These are phyloP conservation scores for Metroxylon sagu DNA, from an alignment of 176 grass and related monocot genomes.

Conservation along the genomic window DNA sequence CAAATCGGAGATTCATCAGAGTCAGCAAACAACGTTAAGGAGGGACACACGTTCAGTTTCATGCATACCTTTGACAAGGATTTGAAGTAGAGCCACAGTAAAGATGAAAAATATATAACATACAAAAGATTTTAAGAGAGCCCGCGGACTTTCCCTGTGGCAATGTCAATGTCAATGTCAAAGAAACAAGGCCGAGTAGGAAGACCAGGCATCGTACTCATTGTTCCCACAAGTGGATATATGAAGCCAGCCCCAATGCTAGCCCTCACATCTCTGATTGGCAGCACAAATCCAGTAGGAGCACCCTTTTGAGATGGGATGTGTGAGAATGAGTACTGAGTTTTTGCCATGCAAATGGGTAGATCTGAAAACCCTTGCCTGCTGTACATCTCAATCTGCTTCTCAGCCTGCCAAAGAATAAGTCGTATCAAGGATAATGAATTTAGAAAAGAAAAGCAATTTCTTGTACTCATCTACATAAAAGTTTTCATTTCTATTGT, in stretches of 20 bases:
- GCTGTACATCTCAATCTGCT: conserved; percentile 91
- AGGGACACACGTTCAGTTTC: no score
- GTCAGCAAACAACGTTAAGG: no score
- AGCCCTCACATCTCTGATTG: conserved; percentile 82
- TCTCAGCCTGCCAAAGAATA: conserved; percentile 18
- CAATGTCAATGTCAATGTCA: conserved; percentile 58
- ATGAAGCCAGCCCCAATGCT: conserved; percentile 96
- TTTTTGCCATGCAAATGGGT: conserved; percentile 98
- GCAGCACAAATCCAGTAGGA: conserved; percentile 53
- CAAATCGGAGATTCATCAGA: no score
- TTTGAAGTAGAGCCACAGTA: no score
- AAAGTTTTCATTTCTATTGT: no score
- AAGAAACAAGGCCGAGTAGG: conserved; percentile 94
- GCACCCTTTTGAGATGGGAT: conserved; percentile 41
- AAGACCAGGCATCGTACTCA: conserved; percentile 98
- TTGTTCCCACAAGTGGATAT: conserved; percentile 75
- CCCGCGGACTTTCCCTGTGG: conserved; percentile 62
- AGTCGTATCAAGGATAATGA: no score
- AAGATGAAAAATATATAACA: no score
- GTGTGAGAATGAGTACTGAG: conserved; percentile 96
- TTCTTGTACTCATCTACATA: no score
- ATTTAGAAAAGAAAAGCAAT: no score
- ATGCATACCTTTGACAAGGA: no score
- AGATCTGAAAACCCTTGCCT: conserved; percentile 77
- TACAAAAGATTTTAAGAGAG: conserved; percentile 40